A percentile compares a stretch with the other conserved stretches of the same genome.
phyloP scores from a whole-genome alignment of 129 eudicot species.

The Erigeron canadensis region DNA sequence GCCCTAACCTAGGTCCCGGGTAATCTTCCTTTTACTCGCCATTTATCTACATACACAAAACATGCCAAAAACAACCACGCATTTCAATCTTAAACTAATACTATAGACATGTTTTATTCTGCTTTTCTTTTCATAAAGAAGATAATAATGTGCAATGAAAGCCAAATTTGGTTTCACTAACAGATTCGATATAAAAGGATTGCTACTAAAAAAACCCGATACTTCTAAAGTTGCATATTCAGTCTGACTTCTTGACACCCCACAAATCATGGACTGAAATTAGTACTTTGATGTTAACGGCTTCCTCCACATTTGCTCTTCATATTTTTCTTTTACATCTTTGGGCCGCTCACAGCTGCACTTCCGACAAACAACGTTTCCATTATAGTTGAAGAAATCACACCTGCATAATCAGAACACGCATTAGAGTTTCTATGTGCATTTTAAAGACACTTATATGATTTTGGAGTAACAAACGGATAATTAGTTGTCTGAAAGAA shows the following conservation, averaged over 20 bases:
- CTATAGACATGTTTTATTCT: neutral
- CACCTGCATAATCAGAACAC: constrained; percentile 43
- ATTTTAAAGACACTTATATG: too few relatives aligned
- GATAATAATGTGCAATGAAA: too few relatives aligned
- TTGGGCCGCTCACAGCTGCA: constrained; percentile 48
- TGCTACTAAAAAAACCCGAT: neutral
- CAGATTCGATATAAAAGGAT: neutral
- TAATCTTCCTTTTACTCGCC: neutral
- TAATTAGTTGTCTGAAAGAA: neutral
- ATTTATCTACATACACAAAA: neutral
- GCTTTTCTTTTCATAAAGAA: too few relatives aligned
- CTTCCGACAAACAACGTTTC: constrained; percentile 55
- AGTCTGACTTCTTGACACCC: constrained; percentile 14
- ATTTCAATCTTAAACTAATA: neutral
- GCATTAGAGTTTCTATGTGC: neutral
- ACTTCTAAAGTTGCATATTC: constrained; percentile 12
- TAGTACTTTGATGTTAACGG: constrained; percentile 24
- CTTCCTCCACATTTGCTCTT: constrained; percentile 52
- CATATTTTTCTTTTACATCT: constrained; percentile 31
- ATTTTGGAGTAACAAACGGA: neutral
- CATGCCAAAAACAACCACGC: neutral
- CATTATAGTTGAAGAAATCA: constrained; percentile 56
- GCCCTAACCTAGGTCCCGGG: neutral
- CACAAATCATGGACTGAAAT: constrained; percentile 1
- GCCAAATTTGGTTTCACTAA: neutral